A percentile compares a stretch with the other conserved stretches of the same genome.
Evolutionary conservation across 148 eudicot genomes (phyloP).

Genomic region (Fagopyrum esculentum): DNA sequence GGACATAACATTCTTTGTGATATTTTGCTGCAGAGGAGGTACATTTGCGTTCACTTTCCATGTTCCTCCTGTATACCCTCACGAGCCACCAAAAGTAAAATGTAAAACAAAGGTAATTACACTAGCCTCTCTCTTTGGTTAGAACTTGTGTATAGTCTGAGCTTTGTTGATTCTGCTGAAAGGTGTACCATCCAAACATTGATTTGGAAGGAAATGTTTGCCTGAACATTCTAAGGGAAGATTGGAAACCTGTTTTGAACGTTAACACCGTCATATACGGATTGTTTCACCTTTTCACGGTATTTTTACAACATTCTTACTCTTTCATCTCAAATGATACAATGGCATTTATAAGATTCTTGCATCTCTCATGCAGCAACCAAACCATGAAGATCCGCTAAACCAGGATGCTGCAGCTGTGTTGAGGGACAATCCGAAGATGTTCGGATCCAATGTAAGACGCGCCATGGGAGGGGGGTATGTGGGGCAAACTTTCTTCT

Average conservation of each 20-base stretch:
- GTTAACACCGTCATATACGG: conserved; percentile 68
- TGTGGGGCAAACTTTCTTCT: conserved; percentile 40
- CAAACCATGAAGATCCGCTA: conserved; percentile 89
- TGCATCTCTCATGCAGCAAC: conserved; percentile 47
- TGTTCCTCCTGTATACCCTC: conserved; percentile 47
- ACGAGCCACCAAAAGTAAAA: conserved; percentile 66
- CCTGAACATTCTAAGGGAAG: conserved; percentile 86
- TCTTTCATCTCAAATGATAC: no score
- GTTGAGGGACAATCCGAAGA: conserved; percentile 76
- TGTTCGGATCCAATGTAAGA: conserved; percentile 70
- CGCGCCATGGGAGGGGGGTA: conserved; percentile 84
- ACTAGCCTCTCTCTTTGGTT: neutral
- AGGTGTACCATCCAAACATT: conserved; percentile 84
- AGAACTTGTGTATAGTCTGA: neutral
- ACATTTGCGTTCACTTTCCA: conserved; percentile 44
- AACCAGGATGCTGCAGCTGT: conserved; percentile 92
- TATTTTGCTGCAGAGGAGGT: conserved; percentile 40
- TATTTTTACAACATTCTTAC: conserved; percentile 15
- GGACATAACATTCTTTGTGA: neutral
- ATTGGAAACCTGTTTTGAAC: conserved; percentile 88
- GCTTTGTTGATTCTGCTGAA: conserved; percentile 4
- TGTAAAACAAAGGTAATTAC: conserved; percentile 54
- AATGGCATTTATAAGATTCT: neutral
- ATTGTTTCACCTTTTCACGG: conserved; percentile 71
- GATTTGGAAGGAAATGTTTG: conserved; percentile 94